Percentiles rank a stretch among this genome's conserved stretches.
Evolutionary conservation across 148 eudicot species (phyloP).

Genomic region (Limonium bicolor): DNA sequence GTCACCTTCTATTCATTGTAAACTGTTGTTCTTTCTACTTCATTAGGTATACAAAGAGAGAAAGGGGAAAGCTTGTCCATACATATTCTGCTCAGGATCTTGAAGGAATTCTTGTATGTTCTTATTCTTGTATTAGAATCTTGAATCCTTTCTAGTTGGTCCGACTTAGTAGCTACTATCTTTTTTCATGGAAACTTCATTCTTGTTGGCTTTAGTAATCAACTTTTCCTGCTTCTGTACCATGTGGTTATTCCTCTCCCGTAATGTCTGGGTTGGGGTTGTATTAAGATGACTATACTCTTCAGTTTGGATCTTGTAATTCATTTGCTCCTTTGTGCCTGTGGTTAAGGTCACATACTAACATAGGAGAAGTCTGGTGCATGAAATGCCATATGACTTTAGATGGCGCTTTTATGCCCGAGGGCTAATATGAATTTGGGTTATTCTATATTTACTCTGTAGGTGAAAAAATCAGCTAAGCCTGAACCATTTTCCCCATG

Average conservation of each 20-base stretch:
- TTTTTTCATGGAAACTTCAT: neutral
- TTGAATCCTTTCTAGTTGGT: no score
- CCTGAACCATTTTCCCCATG: conserved; percentile 17
- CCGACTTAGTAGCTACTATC: neutral
- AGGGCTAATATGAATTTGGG: neutral
- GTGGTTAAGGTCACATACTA: neutral
- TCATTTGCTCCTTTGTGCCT: neutral
- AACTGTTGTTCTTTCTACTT: conserved; percentile 1
- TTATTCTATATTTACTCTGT: conserved; percentile 1
- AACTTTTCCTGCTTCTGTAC: no score
- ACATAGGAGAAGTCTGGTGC: neutral
- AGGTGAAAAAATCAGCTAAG: conserved; percentile 45
- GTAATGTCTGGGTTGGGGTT: no score
- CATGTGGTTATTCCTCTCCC: no score
- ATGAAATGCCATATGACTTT: neutral
- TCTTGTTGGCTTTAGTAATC: neutral
- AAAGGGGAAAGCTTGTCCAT: conserved; percentile 62
- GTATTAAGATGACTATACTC: no score
- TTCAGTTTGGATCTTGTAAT: no score
- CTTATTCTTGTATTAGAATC: no score
- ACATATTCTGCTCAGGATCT: conserved; percentile 74
- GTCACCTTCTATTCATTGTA: neutral
- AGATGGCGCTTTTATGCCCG: neutral
- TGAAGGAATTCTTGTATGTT: conserved; percentile 83
- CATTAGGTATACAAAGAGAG: conserved; percentile 70